Conservation (phyloP, 73 alveolate genomes). For the Tetrahymena malaccensis region DNA sequence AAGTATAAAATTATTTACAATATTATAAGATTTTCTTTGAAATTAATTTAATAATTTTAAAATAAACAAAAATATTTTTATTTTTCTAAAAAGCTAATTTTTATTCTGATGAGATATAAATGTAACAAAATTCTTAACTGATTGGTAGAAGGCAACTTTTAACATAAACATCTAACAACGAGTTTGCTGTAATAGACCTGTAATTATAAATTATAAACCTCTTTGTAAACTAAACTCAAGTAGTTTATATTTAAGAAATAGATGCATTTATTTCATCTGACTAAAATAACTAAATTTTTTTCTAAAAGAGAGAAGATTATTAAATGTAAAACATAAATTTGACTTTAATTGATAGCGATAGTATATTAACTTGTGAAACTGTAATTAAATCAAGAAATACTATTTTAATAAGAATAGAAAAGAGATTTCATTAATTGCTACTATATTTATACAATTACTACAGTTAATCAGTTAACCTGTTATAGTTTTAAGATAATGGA, state of each 20-base stretch:
- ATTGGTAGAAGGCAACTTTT: too few relatives aligned
- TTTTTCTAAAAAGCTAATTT: too few relatives aligned
- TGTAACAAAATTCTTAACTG: too few relatives aligned
- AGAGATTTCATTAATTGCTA: not conserved
- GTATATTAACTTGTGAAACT: not conserved
- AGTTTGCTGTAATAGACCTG: too few relatives aligned
- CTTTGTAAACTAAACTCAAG: not conserved
- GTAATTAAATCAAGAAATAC: not conserved
- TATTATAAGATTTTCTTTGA: too few relatives aligned
- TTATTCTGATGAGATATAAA: too few relatives aligned
- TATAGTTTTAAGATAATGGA: not conserved
- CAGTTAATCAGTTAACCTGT: not conserved
- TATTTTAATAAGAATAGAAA: too few relatives aligned
- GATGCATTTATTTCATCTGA: not conserved
- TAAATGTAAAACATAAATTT: not conserved
- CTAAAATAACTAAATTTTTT: not conserved
- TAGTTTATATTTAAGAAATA: not conserved
- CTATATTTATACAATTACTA: not conserved
- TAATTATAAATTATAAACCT: too few relatives aligned
- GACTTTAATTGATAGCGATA: not conserved
- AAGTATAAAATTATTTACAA: too few relatives aligned
- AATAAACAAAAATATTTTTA: too few relatives aligned
- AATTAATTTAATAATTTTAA: too few relatives aligned
- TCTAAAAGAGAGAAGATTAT: not conserved
- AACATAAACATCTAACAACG: too few relatives aligned